Percentiles rank a stretch among this genome's conserved stretches.
Evolutionary conservation across 108 stramenopile genomes (phyloP).

Genomic region (Cyclotella kingstonii): DNA sequence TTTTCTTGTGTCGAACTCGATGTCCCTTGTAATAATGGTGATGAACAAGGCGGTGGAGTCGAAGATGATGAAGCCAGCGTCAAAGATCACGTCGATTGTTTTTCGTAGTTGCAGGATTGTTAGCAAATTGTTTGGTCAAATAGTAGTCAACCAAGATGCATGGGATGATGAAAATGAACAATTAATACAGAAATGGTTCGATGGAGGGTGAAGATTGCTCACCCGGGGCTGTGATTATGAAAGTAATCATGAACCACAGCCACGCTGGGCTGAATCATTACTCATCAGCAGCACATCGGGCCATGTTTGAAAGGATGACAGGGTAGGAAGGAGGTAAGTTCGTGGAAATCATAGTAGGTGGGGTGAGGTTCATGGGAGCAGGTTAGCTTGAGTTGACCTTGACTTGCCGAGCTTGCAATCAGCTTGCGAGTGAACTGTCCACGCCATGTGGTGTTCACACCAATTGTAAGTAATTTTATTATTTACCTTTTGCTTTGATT

Average conservation of each 20-base stretch:
- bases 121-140: neutral
- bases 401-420: neutral
- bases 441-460: slow-evolving; percentile 1
- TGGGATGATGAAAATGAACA: neutral
- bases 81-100: no score
- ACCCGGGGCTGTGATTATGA: slow-evolving; percentile 10
- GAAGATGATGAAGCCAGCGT: neutral
- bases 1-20: no score
- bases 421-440: neutral
- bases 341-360: neutral
- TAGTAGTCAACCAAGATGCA: neutral
- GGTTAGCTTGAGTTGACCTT: neutral
- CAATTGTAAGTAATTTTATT: no score
- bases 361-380: neutral
- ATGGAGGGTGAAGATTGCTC: neutral
- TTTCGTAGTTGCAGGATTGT: neutral
- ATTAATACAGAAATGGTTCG: no score
- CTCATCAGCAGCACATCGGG: neutral
- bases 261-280: slow-evolving; percentile 24
- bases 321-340: neutral
- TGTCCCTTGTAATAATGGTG: no score
- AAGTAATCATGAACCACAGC: neutral
- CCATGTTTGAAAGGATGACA: neutral
- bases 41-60: no score
- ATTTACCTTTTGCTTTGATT: no score